A percentile compares a stretch with the other conserved stretches of the same genome.
phyloP scores from a whole-genome alignment of 2,329 filamentous ascomycete species.

The Penicillium thymicola region DNA sequence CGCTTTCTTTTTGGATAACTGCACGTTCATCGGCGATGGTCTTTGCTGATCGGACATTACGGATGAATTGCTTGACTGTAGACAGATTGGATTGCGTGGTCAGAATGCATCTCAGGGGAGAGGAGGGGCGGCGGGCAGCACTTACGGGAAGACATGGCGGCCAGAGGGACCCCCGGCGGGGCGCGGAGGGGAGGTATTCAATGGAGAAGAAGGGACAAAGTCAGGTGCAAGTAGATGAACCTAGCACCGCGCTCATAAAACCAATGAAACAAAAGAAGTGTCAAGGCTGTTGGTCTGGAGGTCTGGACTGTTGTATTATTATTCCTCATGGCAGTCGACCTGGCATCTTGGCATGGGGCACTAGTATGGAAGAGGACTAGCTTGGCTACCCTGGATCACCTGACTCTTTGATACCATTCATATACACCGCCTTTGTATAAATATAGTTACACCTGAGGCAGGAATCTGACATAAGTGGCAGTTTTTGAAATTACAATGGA shows the following conservation, averaged over 20 bases:
- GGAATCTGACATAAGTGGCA: background rate
- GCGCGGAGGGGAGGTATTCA: conserved; percentile 19
- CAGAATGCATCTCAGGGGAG: conserved; percentile 24
- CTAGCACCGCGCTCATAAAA: conserved; percentile 8
- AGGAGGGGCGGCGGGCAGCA: conserved; percentile 29
- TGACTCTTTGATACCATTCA: background rate
- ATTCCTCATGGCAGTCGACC: conserved; percentile 26
- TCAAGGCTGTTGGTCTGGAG: conserved; percentile 6
- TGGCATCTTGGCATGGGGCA: conserved; percentile 25
- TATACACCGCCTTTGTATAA: background rate
- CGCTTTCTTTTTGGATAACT: conserved; percentile 98
- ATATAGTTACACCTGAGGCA: conserved; percentile 3
- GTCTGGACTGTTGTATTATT: conserved; percentile 27
- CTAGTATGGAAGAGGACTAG: conserved; percentile 13
- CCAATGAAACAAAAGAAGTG: conserved; percentile 12
- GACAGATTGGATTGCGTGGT: conserved; percentile 5
- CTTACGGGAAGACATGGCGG: conserved; percentile 58
- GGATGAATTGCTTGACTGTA: conserved; percentile 98
- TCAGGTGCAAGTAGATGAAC: conserved; percentile 9
- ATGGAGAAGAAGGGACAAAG: conserved; percentile 6
- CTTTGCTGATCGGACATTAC: conserved; percentile 96
- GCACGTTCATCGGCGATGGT: conserved; percentile 98
- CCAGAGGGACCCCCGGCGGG: conserved; percentile 47
- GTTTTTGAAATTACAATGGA: background rate
- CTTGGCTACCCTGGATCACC: background rate